phyloP scores from a whole-genome alignment of 768 basidiomycete species.

The Tricholoma bakamatsutake region DNA sequence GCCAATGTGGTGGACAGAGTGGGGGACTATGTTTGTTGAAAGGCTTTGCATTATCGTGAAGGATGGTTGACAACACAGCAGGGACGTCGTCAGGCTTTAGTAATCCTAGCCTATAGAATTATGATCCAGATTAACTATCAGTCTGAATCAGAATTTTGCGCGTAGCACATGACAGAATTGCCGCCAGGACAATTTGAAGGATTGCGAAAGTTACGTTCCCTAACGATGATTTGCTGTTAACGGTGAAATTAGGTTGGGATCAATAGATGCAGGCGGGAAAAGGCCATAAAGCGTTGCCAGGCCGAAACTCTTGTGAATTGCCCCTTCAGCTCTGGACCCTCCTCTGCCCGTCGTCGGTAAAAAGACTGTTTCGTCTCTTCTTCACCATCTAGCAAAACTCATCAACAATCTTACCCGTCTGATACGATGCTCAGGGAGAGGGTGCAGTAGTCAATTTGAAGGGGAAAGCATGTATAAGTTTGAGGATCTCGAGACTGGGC shows the following conservation, averaged over 20 bases:
- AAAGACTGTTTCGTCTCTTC: too few relatives aligned
- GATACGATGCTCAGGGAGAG: too few relatives aligned
- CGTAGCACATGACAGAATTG: too few relatives aligned
- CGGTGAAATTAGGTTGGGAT: conserved; percentile 50
- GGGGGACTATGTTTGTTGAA: conserved; percentile 26
- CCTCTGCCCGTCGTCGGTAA: too few relatives aligned
- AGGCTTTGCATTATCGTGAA: conserved; percentile 25
- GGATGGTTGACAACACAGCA: conserved; percentile 40
- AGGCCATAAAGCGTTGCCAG: conserved; percentile 73
- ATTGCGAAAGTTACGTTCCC: too few relatives aligned
- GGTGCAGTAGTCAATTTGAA: too few relatives aligned
- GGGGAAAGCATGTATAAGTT: too few relatives aligned
- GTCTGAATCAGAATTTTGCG: neutral
- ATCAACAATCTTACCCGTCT: too few relatives aligned
- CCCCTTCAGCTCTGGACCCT: conserved; percentile 61
- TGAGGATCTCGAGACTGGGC: too few relatives aligned
- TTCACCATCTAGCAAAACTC: too few relatives aligned
- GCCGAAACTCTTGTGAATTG: conserved; percentile 78
- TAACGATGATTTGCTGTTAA: conserved; percentile 63
- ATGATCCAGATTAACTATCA: neutral
- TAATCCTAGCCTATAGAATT: conserved; percentile 57
- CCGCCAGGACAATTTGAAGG: too few relatives aligned
- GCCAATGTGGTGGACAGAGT: conserved; percentile 48
- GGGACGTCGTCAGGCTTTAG: conserved; percentile 55
- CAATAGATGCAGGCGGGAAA: conserved; percentile 59